phyloP scores from a whole-genome alignment of 768 basidiomycete species.

The Hygrocybe coccinea region DNA sequence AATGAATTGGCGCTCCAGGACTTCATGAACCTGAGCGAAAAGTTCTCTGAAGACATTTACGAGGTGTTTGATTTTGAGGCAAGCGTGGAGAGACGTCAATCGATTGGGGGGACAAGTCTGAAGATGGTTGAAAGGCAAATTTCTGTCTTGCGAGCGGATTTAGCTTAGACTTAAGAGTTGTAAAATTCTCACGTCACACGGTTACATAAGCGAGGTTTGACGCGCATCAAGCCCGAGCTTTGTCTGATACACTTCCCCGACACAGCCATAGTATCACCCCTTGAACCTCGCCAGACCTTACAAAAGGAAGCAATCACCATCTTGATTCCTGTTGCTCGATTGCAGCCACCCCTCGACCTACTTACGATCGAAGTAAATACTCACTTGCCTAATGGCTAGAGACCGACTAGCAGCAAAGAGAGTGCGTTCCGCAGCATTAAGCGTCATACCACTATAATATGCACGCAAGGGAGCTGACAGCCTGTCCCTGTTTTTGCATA shows the following conservation, averaged over 20 bases:
- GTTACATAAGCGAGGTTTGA: no score
- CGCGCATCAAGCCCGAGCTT: no score
- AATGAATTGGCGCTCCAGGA: conserved; percentile 77
- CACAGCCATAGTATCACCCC: no score
- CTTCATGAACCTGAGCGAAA: conserved; percentile 66
- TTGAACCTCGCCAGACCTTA: no score
- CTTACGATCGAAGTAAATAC: conserved; percentile 8
- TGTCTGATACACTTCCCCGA: background rate
- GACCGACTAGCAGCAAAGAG: conserved; percentile 88
- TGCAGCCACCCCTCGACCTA: background rate
- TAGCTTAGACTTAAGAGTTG: no score
- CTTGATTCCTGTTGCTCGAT: background rate
- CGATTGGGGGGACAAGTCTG: conserved; percentile 88
- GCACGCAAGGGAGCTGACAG: conserved; percentile 6
- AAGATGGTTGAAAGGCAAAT: conserved; percentile 86
- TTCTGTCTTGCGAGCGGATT: conserved; percentile 50
- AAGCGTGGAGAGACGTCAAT: conserved; percentile 85
- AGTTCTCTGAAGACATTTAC: conserved; percentile 79
- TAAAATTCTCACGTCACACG: no score
- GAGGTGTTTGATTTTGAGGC: conserved; percentile 92
- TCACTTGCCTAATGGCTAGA: conserved; percentile 60
- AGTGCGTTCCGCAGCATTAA: conserved; percentile 39
- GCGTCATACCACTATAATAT: conserved; percentile 4
- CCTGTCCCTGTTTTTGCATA: conserved; percentile 24
- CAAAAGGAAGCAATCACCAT: no score